Percentiles rank a stretch among this genome's conserved stretches.
phyloP scores from a whole-genome alignment of 495 filamentous ascomycete species.

The Rhizodiscina lignyota region DNA sequence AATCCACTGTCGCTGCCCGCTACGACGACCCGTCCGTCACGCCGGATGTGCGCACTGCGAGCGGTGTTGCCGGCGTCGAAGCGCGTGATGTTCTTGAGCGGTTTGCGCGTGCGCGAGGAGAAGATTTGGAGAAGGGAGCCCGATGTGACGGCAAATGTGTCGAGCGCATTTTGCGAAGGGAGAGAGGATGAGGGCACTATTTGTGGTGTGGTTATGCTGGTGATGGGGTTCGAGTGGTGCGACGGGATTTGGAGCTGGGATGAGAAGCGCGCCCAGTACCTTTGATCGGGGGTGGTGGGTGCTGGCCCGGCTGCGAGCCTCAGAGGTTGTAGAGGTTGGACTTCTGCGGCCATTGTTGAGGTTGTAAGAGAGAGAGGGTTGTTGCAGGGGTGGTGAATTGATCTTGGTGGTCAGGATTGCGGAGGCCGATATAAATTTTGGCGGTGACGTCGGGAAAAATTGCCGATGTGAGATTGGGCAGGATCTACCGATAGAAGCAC shows the following conservation, averaged over 20 bases:
- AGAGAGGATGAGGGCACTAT: conserved; percentile 41
- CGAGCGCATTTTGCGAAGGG: conserved; percentile 20
- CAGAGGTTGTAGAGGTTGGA: conserved; percentile 63
- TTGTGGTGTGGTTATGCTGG: conserved; percentile 46
- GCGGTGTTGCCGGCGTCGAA: conserved; percentile 64
- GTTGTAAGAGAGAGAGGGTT: not conserved
- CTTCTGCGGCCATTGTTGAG: conserved; percentile 65
- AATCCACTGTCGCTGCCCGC: conserved; percentile 80
- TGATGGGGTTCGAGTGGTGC: conserved; percentile 67
- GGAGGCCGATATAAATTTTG: no score
- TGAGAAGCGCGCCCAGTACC: conserved; percentile 87
- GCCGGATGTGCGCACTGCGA: conserved; percentile 68
- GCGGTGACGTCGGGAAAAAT: no score
- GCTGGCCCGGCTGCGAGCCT: conserved; percentile 65
- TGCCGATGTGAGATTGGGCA: no score
- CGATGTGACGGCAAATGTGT: conserved; percentile 83
- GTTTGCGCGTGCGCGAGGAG: conserved; percentile 72
- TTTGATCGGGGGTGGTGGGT: conserved; percentile 70
- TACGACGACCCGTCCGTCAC: conserved; percentile 75
- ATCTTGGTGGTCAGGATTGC: not conserved
- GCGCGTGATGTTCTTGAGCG: conserved; percentile 77
- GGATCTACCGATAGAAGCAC: no score
- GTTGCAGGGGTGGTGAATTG: not conserved
- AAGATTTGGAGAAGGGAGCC: conserved; percentile 85
- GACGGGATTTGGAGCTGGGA: conserved; percentile 76